Evolutionary conservation across 345 rosid genomes (phyloP).

Genomic region (Sonneratia caseolaris): DNA sequence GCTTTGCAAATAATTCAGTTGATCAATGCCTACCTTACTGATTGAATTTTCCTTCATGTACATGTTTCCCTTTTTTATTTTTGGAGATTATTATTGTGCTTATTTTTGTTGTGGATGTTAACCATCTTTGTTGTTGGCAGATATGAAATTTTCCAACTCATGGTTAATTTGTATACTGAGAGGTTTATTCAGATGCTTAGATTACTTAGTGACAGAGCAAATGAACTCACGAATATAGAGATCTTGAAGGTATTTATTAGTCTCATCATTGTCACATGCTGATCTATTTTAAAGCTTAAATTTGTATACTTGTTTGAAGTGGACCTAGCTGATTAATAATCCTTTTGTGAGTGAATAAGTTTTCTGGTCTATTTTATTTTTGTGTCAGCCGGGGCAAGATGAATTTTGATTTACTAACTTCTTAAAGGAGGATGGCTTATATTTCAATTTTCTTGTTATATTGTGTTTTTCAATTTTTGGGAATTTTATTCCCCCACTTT

Average conservation of each 20-base stretch:
- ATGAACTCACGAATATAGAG: constrained; percentile 87
- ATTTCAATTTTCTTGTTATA: background rate
- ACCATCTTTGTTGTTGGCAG: constrained; percentile 36
- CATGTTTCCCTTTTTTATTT: background rate
- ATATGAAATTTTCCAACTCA: constrained; percentile 97
- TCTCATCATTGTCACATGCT: background rate
- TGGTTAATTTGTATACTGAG: constrained; percentile 98
- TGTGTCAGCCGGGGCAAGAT: background rate
- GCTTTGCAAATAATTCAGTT: background rate
- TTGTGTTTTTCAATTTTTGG: background rate
- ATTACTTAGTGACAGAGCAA: constrained; percentile 88
- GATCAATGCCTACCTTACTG: background rate
- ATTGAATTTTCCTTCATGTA: background rate
- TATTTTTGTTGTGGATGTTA: background rate
- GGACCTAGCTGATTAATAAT: background rate
- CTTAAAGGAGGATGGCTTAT: background rate
- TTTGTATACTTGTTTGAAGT: background rate
- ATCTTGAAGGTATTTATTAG: constrained; percentile 66
- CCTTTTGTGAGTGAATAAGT: background rate
- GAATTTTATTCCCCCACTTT: background rate
- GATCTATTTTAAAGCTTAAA: background rate
- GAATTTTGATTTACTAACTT: background rate
- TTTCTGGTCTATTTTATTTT: background rate
- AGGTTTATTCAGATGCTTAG: constrained; percentile 99
- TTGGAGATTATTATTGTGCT: background rate